Base-by-base conservation (phyloP, 106 monocot genomes). In the Alisma plantagoaquatica region DNA sequence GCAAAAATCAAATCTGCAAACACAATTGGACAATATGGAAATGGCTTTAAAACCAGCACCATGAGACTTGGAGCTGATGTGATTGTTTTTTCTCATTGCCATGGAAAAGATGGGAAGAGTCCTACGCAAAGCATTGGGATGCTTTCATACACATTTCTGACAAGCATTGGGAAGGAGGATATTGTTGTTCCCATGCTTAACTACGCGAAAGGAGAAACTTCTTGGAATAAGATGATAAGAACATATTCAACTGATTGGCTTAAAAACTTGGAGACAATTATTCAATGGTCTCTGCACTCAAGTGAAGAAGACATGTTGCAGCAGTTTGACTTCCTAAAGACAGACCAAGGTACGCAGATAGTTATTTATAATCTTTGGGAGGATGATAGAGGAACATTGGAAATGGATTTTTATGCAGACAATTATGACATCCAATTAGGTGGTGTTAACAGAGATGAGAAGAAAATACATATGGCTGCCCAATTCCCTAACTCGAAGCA, bases 181-280 rank as follows among this genome's bases (percentile, higher is more conserved):
- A 89, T 83, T 73, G 76, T 83, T 24, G 88, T 89, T 68, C 88
- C 88, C 23, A 83, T 89, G 79, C 83, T 89, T 73, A 64, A 91
- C 75, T 91, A 77, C 64, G 77, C 73, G 43, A 74, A 69, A 51
- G 24, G 22, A 33, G 75, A 56, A 11, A 30, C 35, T 7, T 7
- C 35, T 14, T 38, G 35, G 35, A 38, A 14, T 38, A 38, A 38
- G 35, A 14, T 38, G 56, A 31, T 19, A 23, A 35, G 53, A 43
- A 64, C 74, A 52, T 72, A 63, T 59, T 29, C 29, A 32, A 43
- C 27, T 64, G 76, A 79, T 76, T 84, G 84, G 80, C 69, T 66
- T 55, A 64, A 22, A 49, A 84, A 80, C 68, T 66, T 84, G 52
- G 68, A 91, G 60, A 80, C 74, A 28, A 75, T 91, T 31, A 10